Base-by-base conservation (phyloP, 768 basidiomycete species). In the Mycena albidolilacea region DNA sequence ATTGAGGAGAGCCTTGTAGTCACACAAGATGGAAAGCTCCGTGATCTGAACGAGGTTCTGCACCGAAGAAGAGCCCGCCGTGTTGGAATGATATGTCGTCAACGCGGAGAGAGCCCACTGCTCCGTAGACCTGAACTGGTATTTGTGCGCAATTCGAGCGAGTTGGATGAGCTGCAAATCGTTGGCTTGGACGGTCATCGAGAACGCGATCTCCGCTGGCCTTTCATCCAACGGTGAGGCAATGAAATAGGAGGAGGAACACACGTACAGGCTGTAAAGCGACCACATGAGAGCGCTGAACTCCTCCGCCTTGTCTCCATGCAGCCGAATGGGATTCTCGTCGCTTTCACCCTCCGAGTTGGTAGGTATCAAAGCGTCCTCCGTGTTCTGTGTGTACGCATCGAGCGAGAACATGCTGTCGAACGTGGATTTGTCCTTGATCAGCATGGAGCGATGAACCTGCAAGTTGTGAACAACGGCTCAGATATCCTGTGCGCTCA, bases 121-220 rank as follows among this genome's bases (percentile, higher is more conserved):
- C 78, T 90, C 88, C 57, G 86, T 85, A 15, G 84, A 84, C 23
- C 82, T 81, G 77, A 90, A 90, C 61, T 88, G 86, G 77, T 90
- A 90, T 69, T 90, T 90, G 80, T 90, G 87, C 3, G 89, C 85
- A 71, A 90, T 86, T 17, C 85, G 85, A 23, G 87, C 85, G 67
- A 89, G 86, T 69, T 85, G 82, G 55, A 86, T 83, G 60, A 90
- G 78, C 70, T 83, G 87, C 15, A 82, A 77, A 68, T 83, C 82
- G 71, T 86, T 84, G 43, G 83, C 82, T 46, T 85, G 82, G 39
- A 79, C 74, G 14, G 84, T 77, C 80, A 84, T 84, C 5, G 84
- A 84, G 15, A 80, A 73, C 68, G 84, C 83, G 41, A 88, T 78
- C 55, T 88, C 87, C 15, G 83, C 83, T 5, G 88, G 88, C 50